Base-by-base conservation (phyloP, 2,329 filamentous ascomycete genomes). In the Penicillium sumatraense region DNA sequence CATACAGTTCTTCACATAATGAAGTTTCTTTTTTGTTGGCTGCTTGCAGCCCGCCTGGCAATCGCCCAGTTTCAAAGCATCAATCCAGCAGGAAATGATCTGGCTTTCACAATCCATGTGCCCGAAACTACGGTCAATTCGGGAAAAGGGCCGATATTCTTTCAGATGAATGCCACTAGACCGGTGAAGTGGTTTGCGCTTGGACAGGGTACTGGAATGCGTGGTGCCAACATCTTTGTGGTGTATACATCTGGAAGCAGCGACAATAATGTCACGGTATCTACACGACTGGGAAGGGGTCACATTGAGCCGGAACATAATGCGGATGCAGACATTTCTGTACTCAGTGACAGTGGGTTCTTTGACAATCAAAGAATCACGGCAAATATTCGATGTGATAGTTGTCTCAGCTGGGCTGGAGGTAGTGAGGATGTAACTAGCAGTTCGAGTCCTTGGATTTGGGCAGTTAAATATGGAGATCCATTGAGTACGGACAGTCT, bases 271-370 rank as follows among this genome's bases (percentile, higher is more conserved):
- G 81, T 86, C 14, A 87, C 84, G 0, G 61, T 87, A 9, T 86
- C 83, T 21, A 79, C 85, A 1, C 82, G 86, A 16, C 63, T 68
- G 3, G 82, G 80, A 29, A 71, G 63, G 0, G 77, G 77, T 13
- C 76, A 87, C 59, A 58, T 67, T 26, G 70, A 76, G 74, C 86
- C 86, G 0, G 42, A 70, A 29, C 80, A 82, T 69, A 74, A 70
- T 51, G 61, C 68, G 1, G 73, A 76, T 3, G 75, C 76, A 21
- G 71, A 78, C 27, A 68, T 88, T 21, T 75, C 81, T 31, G 76
- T 89, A 5, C 77, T 89, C 2, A 79, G 73, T 0, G 86, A 86
- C 47, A 87, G 84, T 42, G 86, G 86, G 29, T 74, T 89, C 40
- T 63, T 46, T 14, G n/a, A 69, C 18, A 62, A 74, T 42, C 77